Evolutionary conservation across 1,284 basidiomycete genomes (phyloP), one percentile per base, ranked within the genome.

Genomic region (Pyrrhoderma noxium): DNA sequence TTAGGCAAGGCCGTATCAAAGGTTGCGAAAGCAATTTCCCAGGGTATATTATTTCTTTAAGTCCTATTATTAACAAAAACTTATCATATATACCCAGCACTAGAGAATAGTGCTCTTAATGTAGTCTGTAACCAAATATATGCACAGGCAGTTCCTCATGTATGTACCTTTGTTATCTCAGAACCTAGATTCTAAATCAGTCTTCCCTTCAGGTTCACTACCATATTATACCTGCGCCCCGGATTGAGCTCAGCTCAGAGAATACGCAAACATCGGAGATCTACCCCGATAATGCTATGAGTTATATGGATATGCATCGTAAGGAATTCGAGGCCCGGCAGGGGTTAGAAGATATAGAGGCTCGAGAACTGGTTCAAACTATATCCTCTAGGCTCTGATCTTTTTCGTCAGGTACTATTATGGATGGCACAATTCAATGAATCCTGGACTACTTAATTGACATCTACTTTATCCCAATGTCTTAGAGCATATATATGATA

Each of bases 81-180:
- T 31, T 31, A 11, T 31, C 27, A 11, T 31, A 11, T 11, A 5
- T 31, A 5, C 27, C 27, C n/a, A 86, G 85, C 79, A 1, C 57
- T 85, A 14, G 70, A 75, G 8, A 81, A 86, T 58, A 82, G 80
- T 3, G 82, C 70, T 8, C 67, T 86, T 46, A 87, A 87, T 61
- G 74, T 88, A 7, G 84, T 87, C 2, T 85, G 82, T 58, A 87
- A 87, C 61, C 85, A 89, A 64, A 84, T 88, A 62, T 88, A 90
- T 60, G 85, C 83, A 0, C 85, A 89, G 61, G 82, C 82, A 4
- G 84, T 89, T 2, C 80, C 79, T n/a, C 86, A 89, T 68, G 84
- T 86, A 56, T 53, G 79, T 43, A 16, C 46, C n/a, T 11, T 34
- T 18, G 19, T 44, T 40, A 42, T 43, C 40, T 45, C n/a, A 27